These are phyloP conservation scores for Coemansia sp. DNA, from an alignment of 192 early-diverging fungal genomes.

Conservation along the genomic window DNA sequence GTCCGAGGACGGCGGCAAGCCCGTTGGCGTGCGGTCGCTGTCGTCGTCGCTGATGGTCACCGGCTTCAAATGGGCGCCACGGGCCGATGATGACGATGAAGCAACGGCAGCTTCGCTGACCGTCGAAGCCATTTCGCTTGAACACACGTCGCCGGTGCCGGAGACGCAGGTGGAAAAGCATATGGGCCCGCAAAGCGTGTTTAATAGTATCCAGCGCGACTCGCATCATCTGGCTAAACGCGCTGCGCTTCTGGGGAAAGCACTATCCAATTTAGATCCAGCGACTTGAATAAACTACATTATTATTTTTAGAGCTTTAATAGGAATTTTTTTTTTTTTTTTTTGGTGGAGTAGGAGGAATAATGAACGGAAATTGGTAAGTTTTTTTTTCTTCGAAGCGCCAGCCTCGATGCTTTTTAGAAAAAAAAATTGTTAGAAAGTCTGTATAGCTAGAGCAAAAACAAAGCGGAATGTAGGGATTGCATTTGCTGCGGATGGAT, in stretches of 20 bases:
- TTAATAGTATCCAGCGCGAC: conserved; percentile 37
- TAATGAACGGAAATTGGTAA: too few relatives aligned
- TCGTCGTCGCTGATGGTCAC: conserved; percentile 37
- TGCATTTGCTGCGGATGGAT: too few relatives aligned
- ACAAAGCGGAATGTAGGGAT: too few relatives aligned
- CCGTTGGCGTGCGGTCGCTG: conserved; percentile 23
- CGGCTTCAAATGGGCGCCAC: conserved; percentile 28
- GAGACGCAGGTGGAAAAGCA: background rate
- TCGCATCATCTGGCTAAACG: conserved; percentile 25
- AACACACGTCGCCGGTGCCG: background rate
- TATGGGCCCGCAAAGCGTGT: background rate
- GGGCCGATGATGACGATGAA: too few relatives aligned
- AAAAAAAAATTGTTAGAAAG: too few relatives aligned
- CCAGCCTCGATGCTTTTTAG: too few relatives aligned
- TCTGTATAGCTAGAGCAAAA: too few relatives aligned
- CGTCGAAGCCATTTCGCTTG: conserved; percentile 19
- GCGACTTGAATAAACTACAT: too few relatives aligned
- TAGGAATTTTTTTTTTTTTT: too few relatives aligned
- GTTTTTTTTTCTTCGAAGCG: too few relatives aligned
- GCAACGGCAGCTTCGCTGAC: conserved; percentile 8
- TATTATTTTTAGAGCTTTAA: too few relatives aligned
- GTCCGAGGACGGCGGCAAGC: conserved; percentile 17
- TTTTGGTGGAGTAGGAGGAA: too few relatives aligned
- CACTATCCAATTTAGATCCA: conserved; percentile 1
- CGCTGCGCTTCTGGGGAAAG: conserved; percentile 11